phyloP scores from a whole-genome alignment of 805 yeast species.

The Tetrapisispora nanseiensis region DNA sequence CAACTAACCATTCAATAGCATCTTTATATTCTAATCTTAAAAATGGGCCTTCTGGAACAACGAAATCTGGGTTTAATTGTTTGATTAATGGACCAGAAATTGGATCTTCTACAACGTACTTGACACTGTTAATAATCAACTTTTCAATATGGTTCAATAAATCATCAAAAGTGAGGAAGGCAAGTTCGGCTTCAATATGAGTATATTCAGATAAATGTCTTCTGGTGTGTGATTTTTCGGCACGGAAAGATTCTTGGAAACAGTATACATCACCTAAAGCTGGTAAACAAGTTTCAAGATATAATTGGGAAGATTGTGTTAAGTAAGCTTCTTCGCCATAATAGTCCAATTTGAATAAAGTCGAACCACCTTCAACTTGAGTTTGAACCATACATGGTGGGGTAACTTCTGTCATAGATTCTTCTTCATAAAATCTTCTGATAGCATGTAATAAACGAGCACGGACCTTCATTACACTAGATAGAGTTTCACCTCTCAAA shows the following conservation, averaged over 20 bases:
- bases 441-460: constrained; percentile 64
- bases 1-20: constrained; percentile 94
- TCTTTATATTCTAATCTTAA: constrained; percentile 83
- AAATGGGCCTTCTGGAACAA: constrained; percentile 78
- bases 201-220: constrained; percentile 96
- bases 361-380: constrained; percentile 98
- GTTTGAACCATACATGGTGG: constrained; percentile 99
- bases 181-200: constrained; percentile 91
- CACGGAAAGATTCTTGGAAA: constrained; percentile 97
- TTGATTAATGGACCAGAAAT: constrained; percentile 81
- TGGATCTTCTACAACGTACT: constrained; percentile 79
- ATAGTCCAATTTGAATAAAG: constrained; percentile 84
- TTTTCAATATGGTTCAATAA: constrained; percentile 77
- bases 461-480: constrained; percentile 91
- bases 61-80: constrained; percentile 87
- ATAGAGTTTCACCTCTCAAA: constrained; percentile 90
- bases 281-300: constrained; percentile 92
- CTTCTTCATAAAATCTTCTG: constrained; percentile 69
- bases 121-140: constrained; percentile 56
- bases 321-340: constrained; percentile 95
- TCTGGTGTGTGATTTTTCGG: constrained; percentile 97
- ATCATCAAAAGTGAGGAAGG: constrained; percentile 80
- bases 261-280: constrained; percentile 95
- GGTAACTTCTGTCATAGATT: constrained; percentile 78
- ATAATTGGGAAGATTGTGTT: constrained; percentile 95